Percentiles rank a stretch among this genome's conserved stretches.
Conservation (phyloP, 2,329 filamentous ascomycete species). For the Ophiostoma australiae region DNA sequence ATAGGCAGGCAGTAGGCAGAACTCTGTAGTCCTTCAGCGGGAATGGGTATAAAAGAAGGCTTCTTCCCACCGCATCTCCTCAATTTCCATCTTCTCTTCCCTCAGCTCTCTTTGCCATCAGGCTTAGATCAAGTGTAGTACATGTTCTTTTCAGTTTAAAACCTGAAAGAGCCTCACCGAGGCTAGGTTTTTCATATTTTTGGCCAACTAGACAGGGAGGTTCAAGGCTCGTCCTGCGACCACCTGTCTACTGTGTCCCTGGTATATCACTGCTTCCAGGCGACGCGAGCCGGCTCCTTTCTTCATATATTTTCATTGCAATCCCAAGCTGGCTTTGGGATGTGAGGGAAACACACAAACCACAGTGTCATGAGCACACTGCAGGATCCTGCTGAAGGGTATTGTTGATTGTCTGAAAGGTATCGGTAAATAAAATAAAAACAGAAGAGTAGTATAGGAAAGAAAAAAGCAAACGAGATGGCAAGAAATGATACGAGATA, state of each 20-base stretch:
- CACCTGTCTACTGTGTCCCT: conserved; percentile 61
- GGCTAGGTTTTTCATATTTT: not conserved
- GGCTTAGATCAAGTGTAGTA: conserved; percentile 93
- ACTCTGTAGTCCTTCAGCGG: not conserved
- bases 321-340: not conserved
- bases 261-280: conserved; percentile 69
- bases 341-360: not conserved
- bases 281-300: conserved; percentile 54
- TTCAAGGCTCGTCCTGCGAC: conserved; percentile 50
- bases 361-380: not conserved
- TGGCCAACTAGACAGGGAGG: not conserved
- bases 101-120: conserved; percentile 52
- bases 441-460: not conserved
- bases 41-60: not conserved
- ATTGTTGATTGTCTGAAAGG: conserved; percentile 20
- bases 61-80: not conserved
- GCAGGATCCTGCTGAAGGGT: conserved; percentile 14
- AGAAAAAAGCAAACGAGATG: not conserved
- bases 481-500: not conserved
- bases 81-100: not conserved
- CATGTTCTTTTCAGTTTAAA: conserved; percentile 98
- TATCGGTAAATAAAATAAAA: not conserved
- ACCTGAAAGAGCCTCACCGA: not conserved
- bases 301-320: not conserved
- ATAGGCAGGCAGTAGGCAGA: not conserved